phyloP scores from a whole-genome alignment of 805 yeast species.

The Starmerella apicola region DNA sequence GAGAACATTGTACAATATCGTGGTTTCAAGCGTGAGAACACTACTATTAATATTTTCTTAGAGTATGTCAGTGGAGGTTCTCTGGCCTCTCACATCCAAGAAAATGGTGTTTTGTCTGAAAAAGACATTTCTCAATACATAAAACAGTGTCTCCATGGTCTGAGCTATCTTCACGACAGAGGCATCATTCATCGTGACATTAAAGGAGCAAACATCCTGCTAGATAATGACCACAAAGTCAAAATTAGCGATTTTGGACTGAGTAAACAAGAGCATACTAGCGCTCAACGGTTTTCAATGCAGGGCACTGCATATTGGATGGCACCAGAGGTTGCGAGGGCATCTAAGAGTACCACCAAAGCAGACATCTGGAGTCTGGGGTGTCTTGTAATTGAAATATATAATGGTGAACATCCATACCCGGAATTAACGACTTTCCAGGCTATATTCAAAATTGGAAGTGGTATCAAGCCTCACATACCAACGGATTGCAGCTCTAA shows the following conservation, averaged over 20 bases:
- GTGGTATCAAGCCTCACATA: constrained; percentile 59
- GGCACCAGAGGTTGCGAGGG: constrained; percentile 98
- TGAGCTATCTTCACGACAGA: constrained; percentile 59
- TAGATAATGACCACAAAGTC: constrained; percentile 67
- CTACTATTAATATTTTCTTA: constrained; percentile 62
- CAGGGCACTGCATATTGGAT: constrained; percentile 98
- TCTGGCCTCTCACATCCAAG: constrained; percentile 49
- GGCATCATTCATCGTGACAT: constrained; percentile 77
- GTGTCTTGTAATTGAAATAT: constrained; percentile 86
- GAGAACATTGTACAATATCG: constrained; percentile 85
- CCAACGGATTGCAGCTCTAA: constrained; percentile 55
- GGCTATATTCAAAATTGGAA: constrained; percentile 89
- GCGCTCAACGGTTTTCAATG: constrained; percentile 55
- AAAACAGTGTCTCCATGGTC: constrained; percentile 62
- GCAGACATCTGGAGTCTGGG: constrained; percentile 98
- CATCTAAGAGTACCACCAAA: constrained; percentile 63
- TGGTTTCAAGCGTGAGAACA: constrained; percentile 71
- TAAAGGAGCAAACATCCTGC: constrained; percentile 76
- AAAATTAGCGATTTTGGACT: constrained; percentile 83
- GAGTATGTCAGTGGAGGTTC: constrained; percentile 68
- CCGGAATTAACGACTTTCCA: constrained; percentile 94
- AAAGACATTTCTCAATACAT: constrained; percentile 59
- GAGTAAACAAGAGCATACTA: constrained; percentile 52
- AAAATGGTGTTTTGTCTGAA: constrained; percentile 67
- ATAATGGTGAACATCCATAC: constrained; percentile 91